Base-by-base conservation (phyloP, 768 basidiomycete genomes). In the Psilocybe cubensis region DNA sequence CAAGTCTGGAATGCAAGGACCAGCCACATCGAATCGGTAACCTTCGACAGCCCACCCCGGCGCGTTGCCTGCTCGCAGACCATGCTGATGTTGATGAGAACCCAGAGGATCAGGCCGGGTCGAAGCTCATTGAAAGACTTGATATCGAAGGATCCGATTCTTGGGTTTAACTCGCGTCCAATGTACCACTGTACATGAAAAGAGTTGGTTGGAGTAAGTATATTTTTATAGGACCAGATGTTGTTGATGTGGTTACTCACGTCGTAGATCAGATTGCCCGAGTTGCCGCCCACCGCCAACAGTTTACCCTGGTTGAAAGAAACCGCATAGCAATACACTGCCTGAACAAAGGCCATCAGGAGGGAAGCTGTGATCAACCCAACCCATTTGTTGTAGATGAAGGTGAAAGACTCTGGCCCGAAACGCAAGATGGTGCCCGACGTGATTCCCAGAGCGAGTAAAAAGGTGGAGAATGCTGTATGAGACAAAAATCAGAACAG, bases 211-310 rank as follows among this genome's bases (percentile, higher is more conserved):
- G 14, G 35, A 6, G 31, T 17, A n/a, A n/a, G 35, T 18, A 38
- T 38, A 38, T 38, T 38, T 14, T 38, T 8, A 33, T 3, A 33
- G 31, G 12, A 38, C 14, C 14, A 31, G 25, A 20, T 18, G 40
- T n/a, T 11, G 77, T 92, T 48, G 62, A 96, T 95, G 69, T 99
- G 95, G 71, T 98, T 11, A 77, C 92, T 48, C 62, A 96, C 96
- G 69, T 99, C 96, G 71, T 98, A 98, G 60, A 97, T 83, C 53
- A 79, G 72, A 67, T 90, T 92, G 11, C 92, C 91, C 20, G 85
- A 83, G 78, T 98, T 98, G 12, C 96, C 97, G n/a, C 94, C 95
- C 8, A 92, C 78, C 1, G 97, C 95, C 18, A 98, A 80, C n/a
- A 97, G 79, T 48, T 85, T 86, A 23, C 83, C 87, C 8, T 72